phyloP scores from a whole-genome alignment of 2,329 filamentous ascomycete species.

The Penicillium sp. region DNA sequence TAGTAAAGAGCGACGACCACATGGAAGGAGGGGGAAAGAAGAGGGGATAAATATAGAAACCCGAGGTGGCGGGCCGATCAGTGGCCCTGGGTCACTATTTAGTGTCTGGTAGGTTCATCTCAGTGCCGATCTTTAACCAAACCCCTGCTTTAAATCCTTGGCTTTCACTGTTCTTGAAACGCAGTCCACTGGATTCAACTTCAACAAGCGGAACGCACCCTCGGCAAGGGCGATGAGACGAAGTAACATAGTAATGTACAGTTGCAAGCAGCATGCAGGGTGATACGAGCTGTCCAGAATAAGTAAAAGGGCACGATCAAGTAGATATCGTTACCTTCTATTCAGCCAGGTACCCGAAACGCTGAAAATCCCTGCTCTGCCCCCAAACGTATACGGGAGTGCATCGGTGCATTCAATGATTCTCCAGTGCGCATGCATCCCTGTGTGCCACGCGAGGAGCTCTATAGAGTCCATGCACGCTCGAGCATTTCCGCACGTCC shows the following conservation, averaged over 20 bases:
- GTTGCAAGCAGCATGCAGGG: not conserved
- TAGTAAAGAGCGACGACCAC: not conserved
- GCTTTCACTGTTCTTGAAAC: not conserved
- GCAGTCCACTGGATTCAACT: not conserved
- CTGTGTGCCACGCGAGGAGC: slow-evolving; percentile 3
- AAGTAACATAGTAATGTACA: not conserved
- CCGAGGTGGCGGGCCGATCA: slow-evolving; percentile 5
- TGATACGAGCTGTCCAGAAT: not conserved
- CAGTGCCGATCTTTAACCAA: not conserved
- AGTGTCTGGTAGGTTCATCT: not conserved
- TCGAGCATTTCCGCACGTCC: not conserved
- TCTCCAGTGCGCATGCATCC: not conserved
- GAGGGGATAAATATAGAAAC: slow-evolving; percentile 8
- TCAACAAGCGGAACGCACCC: not conserved
- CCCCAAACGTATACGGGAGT: not conserved
- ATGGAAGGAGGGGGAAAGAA: not conserved
- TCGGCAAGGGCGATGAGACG: not conserved
- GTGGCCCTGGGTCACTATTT: not conserved
- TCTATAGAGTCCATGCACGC: not conserved
- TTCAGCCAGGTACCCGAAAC: no score
- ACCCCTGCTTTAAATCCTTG: not conserved
- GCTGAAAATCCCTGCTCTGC: not conserved
- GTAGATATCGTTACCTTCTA: no score
- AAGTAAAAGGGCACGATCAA: not conserved
- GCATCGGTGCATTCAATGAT: not conserved